Conservation (phyloP, 2,329 filamentous ascomycete genomes). For the Cladophialophora yegresii region DNA sequence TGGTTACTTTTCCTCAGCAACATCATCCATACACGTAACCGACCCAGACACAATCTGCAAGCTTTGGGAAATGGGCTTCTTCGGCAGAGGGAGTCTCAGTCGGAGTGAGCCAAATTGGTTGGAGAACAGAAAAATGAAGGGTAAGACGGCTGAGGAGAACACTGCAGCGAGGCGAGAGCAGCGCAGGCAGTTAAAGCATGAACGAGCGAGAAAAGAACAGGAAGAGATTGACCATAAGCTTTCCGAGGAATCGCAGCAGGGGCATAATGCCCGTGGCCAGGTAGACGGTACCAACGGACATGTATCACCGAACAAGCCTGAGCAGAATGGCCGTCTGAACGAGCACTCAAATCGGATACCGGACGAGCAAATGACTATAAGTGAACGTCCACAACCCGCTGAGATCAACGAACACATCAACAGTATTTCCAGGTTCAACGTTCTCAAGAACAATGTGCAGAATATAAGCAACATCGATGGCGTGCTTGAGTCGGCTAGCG, state of each 20-base stretch:
- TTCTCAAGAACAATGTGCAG: constrained; percentile 33
- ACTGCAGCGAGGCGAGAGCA: constrained; percentile 77
- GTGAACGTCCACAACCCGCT: constrained; percentile 46
- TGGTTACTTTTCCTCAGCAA: constrained; percentile 78
- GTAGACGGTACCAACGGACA: constrained; percentile 51
- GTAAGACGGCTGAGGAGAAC: constrained; percentile 78
- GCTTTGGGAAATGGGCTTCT: constrained; percentile 96
- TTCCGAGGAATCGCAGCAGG: constrained; percentile 51
- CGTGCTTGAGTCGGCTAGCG: constrained; percentile 32
- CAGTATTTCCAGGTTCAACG: constrained; percentile 18
- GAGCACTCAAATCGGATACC: neutral
- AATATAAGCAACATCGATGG: constrained; percentile 34
- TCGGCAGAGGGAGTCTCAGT: constrained; percentile 89
- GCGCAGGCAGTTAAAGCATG: constrained; percentile 81
- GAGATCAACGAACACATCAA: constrained; percentile 14
- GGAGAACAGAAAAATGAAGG: constrained; percentile 73
- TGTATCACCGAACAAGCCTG: constrained; percentile 59
- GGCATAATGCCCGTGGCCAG: neutral
- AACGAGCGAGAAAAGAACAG: constrained; percentile 83
- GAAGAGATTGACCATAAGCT: constrained; percentile 77
- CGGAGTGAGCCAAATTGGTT: constrained; percentile 95
- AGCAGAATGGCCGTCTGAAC: constrained; percentile 10
- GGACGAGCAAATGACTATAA: constrained; percentile 63
- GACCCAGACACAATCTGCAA: constrained; percentile 74
- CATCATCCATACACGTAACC: constrained; percentile 79